Percentiles rank a stretch among this genome's conserved stretches.
Evolutionary conservation across 768 basidiomycete genomes (phyloP).

Genomic region (Boletus vinaceobasis): DNA sequence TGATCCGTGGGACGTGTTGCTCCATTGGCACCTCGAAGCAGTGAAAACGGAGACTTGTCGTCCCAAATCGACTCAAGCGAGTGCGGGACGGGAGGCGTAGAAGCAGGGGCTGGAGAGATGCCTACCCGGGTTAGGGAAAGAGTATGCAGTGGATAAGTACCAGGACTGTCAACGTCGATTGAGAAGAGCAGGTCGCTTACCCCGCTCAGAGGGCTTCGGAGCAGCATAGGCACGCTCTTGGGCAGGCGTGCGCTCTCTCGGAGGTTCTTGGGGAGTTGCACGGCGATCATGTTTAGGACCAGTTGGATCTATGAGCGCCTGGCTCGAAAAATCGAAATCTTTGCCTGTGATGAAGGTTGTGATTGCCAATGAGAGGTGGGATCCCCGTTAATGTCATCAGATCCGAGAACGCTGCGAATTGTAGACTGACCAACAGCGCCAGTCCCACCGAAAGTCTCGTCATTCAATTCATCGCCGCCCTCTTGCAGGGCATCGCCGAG

Average conservation of each 20-base stretch:
- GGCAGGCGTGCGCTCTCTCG: conserved; percentile 28
- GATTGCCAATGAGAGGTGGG: background rate
- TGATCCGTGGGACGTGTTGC: conserved; percentile 39
- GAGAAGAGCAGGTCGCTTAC: conserved; percentile 21
- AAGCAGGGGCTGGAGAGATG: conserved; percentile 36
- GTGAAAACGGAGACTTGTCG: conserved; percentile 72
- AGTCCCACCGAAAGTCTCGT: conserved; percentile 87
- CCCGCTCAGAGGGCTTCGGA: conserved; percentile 25
- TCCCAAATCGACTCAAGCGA: conserved; percentile 80
- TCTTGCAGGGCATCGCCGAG: conserved; percentile 86
- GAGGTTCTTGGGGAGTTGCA: conserved; percentile 20
- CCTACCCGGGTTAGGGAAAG: conserved; percentile 15
- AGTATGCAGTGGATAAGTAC: conserved; percentile 14
- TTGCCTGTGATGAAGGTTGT: conserved; percentile 51
- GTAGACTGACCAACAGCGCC: conserved; percentile 65
- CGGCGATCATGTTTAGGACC: conserved; percentile 14
- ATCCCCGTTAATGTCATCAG: conserved; percentile 9
- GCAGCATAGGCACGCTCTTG: conserved; percentile 20
- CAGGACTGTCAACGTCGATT: background rate
- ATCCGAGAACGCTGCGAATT: conserved; percentile 5
- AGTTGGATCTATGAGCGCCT: conserved; percentile 30
- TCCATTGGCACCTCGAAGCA: conserved; percentile 56
- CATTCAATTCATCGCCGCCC: conserved; percentile 89
- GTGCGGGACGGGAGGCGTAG: conserved; percentile 24
- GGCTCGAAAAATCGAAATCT: conserved; percentile 84